phyloP scores from a whole-genome alignment of 768 basidiomycete genomes.

The Polyporus arcularius region DNA sequence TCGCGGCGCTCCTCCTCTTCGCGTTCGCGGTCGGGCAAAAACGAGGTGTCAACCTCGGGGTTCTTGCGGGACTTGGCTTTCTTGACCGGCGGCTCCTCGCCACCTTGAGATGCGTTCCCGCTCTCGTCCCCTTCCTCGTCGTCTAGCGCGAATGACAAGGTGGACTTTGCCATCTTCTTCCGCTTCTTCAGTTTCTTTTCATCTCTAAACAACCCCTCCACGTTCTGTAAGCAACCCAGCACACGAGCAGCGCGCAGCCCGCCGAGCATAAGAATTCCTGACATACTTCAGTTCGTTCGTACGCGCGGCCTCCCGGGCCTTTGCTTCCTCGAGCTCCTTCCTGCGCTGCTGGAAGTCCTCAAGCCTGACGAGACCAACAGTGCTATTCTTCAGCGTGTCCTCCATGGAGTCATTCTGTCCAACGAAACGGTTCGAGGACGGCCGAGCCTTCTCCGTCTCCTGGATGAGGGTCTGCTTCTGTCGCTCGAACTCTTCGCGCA shows the following conservation, averaged over 20 bases:
- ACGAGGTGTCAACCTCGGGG: slow-evolving; percentile 95
- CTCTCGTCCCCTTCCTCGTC: slow-evolving; percentile 63
- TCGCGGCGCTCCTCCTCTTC: slow-evolving; percentile 90
- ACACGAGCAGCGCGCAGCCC: slow-evolving; percentile 18
- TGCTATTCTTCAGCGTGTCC: slow-evolving; percentile 86
- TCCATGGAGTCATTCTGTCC: slow-evolving; percentile 95
- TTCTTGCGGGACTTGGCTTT: slow-evolving; percentile 89
- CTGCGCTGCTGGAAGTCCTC: slow-evolving; percentile 91
- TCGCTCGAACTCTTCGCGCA: slow-evolving; percentile 79
- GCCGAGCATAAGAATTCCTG: slow-evolving; percentile 28
- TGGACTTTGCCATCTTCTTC: slow-evolving; percentile 87
- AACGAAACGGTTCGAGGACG: slow-evolving; percentile 86
- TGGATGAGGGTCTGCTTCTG: slow-evolving; percentile 79
- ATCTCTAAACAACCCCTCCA: slow-evolving; percentile 88
- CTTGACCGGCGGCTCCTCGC: slow-evolving; percentile 56
- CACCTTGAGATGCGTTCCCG: slow-evolving; percentile 34
- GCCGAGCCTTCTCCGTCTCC: slow-evolving; percentile 92
- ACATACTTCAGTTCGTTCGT: slow-evolving; percentile 88
- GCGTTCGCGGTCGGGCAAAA: slow-evolving; percentile 95
- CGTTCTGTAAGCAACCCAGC: slow-evolving; percentile 50
- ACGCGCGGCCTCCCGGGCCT: slow-evolving; percentile 84
- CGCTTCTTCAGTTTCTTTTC: slow-evolving; percentile 89
- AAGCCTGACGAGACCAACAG: slow-evolving; percentile 87
- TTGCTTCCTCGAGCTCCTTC: slow-evolving; percentile 89
- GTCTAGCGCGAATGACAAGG: slow-evolving; percentile 88